Percentiles rank a stretch among this genome's conserved stretches.
Evolutionary conservation across 805 yeast genomes (phyloP).

Genomic region (Jamesozyma rosinii): DNA sequence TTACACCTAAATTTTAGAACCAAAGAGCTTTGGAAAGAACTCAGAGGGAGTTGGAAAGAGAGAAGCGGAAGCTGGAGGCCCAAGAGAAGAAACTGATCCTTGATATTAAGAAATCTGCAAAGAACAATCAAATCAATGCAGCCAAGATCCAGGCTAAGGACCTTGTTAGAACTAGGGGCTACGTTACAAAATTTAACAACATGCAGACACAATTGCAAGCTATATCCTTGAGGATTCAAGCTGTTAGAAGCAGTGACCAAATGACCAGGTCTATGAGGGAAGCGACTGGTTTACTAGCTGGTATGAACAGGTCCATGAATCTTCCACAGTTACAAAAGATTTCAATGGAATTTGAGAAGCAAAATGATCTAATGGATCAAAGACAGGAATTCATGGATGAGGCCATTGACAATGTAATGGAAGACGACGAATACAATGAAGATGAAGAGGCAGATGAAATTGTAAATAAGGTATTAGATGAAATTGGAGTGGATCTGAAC

Average conservation of each 20-base stretch:
- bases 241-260: constrained; percentile 87
- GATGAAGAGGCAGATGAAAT: constrained; percentile 88
- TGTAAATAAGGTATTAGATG: constrained; percentile 85
- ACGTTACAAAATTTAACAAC: constrained; percentile 76
- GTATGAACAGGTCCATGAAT: constrained; percentile 87
- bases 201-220: constrained; percentile 97
- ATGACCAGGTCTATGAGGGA: constrained; percentile 93
- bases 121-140: constrained; percentile 77
- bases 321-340: constrained; percentile 80
- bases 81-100: constrained; percentile 82
- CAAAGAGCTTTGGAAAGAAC: constrained; percentile 92
- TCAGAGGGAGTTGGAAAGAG: constrained; percentile 86
- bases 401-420: constrained; percentile 94
- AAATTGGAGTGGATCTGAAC: constrained; percentile 80
- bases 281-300: constrained; percentile 73
- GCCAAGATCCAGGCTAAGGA: constrained; percentile 95
- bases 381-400: constrained; percentile 98
- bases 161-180: constrained; percentile 72
- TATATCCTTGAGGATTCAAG: constrained; percentile 78
- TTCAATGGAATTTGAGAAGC: constrained; percentile 90
- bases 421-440: constrained; percentile 75
- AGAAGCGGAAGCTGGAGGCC: constrained; percentile 70
- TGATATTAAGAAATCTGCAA: constrained; percentile 88
- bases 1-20: constrained; percentile 37
- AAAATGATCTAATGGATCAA: constrained; percentile 95